These are phyloP conservation scores for Amphicarpaea edgeworthii DNA, from an alignment of 306 rosid species.

Conservation along the genomic window DNA sequence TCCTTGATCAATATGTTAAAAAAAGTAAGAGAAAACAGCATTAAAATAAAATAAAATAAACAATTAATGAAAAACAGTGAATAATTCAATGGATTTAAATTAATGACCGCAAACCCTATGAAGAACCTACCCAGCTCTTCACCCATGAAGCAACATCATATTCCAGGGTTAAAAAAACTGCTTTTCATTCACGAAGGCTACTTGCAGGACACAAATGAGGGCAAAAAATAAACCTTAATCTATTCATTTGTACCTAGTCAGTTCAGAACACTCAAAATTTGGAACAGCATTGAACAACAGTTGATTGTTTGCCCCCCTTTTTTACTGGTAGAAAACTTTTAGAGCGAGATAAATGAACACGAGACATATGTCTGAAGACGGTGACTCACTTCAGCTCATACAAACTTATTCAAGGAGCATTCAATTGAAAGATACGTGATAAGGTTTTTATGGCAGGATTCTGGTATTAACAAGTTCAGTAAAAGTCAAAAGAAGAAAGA, in stretches of 20 bases:
- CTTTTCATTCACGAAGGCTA: constrained; percentile 29
- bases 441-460: constrained; percentile 17
- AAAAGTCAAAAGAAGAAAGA: constrained; percentile 2
- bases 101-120: not conserved
- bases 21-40: not conserved
- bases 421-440: not conserved
- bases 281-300: constrained; percentile 3
- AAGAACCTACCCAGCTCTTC: constrained; percentile 38
- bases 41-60: not conserved
- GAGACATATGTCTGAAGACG: constrained; percentile 1
- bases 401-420: not conserved
- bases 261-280: constrained; percentile 18
- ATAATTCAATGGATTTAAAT: constrained; percentile 20
- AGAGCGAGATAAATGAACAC: constrained; percentile 7
- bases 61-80: constrained; percentile 5
- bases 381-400: not conserved
- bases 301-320: not conserved
- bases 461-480: not conserved
- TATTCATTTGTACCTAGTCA: constrained; percentile 3
- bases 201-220: constrained; percentile 27
- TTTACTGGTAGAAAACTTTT: not conserved
- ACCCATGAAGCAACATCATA: constrained; percentile 25
- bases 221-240: not conserved
- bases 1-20: constrained; percentile 20
- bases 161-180: constrained; percentile 13